Evolutionary conservation across 768 basidiomycete genomes (phyloP), one percentile per base, ranked within the genome.

Genomic region (Auriscalpium vulgare): DNA sequence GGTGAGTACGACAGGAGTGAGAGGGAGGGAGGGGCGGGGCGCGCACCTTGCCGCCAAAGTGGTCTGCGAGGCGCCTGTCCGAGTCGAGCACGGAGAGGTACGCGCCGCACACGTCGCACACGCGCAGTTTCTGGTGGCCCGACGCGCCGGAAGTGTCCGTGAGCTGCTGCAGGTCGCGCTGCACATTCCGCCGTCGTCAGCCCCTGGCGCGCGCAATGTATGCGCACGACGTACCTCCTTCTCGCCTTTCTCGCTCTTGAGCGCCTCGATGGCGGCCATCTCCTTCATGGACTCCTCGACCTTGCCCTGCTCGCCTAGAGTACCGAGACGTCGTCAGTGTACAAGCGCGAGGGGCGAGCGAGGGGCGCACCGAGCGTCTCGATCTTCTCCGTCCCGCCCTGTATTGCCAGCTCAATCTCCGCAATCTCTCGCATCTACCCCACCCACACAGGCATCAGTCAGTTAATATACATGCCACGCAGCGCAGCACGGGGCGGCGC

Each of bases 101-200:
- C n/a, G 97, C 97, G 65, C 97, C 97, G 69, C 97, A 99, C 34
- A 97, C 95, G 75, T 99, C 97, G 75, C 97, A 98, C n/a, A 99
- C 97, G 59, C 97, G 87, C 64, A 99, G 77, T 73, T 98, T 98
- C 74, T 99, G 97, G 77, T 99, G 97, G n/a, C 97, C 97, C 55
- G 94, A 97, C 6, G 97, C 97, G 55, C 97, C 97, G 43, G 95
- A 95, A 35, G 93, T 98, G 68, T 99, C 97, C 44, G 95, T 97
- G 61, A 99, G 76, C 70, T 94, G 87, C 72, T 97, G 94, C 47
- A 98, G 77, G 66, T 98, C 97, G 56, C 91, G 87, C 89, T 94
- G 58, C 58, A 52, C 60, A 47, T 34, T 40, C 40, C 9, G 34
- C 14, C 38, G 19, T 34, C 17, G 19, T 58, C 7, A 58, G 58